A percentile compares a stretch with the other conserved stretches of the same genome.
Evolutionary conservation across 225 moss, liverwort and hornwort genomes (phyloP).

Genomic region (Straminergon stramineum): DNA sequence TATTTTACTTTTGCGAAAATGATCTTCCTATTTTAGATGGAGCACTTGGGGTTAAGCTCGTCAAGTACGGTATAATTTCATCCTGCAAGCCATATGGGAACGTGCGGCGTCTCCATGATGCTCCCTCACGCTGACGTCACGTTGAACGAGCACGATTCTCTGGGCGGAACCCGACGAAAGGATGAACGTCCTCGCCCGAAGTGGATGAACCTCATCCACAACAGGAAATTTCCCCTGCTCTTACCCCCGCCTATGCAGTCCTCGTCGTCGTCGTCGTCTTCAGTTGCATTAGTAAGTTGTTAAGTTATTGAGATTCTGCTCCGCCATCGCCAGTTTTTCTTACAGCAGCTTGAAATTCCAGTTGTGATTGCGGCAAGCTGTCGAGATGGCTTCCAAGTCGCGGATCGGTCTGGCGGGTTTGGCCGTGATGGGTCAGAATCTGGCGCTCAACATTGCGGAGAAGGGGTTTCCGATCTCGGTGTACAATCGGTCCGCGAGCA

Average conservation of each 20-base stretch:
- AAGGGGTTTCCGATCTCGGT: constrained; percentile 86
- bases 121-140: not conserved
- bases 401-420: constrained; percentile 75
- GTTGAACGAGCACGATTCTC: not conserved
- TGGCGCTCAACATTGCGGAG: constrained; percentile 88
- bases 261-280: no score
- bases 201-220: not conserved
- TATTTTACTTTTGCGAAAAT: not conserved
- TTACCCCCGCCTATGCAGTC: not conserved
- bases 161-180: no score
- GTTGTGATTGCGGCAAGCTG: not conserved
- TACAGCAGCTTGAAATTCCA: not conserved
- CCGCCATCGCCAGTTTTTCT: not conserved
- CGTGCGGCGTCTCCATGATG: not conserved
- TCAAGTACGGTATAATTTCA: not conserved
- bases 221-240: not conserved
- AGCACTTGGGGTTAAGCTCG: not conserved
- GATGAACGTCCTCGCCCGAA: not conserved
- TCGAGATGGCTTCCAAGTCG: constrained; percentile 38
- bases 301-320: not conserved
- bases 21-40: not conserved
- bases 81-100: not conserved
- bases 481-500: constrained; percentile 61
- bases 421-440: constrained; percentile 90
- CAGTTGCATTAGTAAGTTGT: not conserved